phyloP scores from a whole-genome alignment of 2,329 filamentous ascomycete genomes.

The Endocalyx cinctus region DNA sequence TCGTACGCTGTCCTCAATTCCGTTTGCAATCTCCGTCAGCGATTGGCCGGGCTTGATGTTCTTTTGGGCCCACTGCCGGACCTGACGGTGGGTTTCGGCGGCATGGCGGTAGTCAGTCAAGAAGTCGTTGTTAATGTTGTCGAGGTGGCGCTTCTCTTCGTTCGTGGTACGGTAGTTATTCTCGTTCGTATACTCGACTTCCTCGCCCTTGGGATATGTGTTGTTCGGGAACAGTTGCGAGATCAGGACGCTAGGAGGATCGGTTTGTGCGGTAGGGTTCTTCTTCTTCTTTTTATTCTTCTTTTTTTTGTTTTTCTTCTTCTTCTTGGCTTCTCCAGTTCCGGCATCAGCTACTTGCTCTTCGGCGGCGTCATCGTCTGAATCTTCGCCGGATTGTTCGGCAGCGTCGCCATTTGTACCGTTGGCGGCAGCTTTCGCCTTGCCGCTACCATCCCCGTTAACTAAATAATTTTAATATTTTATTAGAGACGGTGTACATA shows the following conservation, averaged over 20 bases:
- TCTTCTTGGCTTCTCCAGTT: constrained; percentile 36
- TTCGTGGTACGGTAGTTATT: constrained; percentile 75
- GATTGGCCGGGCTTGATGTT: constrained; percentile 77
- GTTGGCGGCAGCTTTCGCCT: constrained; percentile 34
- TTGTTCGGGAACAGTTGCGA: constrained; percentile 69
- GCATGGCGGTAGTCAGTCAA: constrained; percentile 76
- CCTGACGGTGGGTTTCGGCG: constrained; percentile 85
- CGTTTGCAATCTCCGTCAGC: constrained; percentile 76
- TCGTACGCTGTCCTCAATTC: constrained; percentile 80
- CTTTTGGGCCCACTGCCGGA: constrained; percentile 77
- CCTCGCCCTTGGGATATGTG: constrained; percentile 72
- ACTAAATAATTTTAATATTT: constrained; percentile 27
- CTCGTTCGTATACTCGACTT: constrained; percentile 72
- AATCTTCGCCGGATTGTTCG: constrained; percentile 43
- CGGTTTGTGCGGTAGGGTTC: constrained; percentile 65
- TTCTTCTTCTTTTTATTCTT: constrained; percentile 68
- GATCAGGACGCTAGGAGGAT: constrained; percentile 69
- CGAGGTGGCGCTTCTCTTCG: constrained; percentile 79
- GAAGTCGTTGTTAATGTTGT: constrained; percentile 76
- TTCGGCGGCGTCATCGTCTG: constrained; percentile 50
- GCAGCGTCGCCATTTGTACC: constrained; percentile 34
- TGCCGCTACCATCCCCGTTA: constrained; percentile 33
- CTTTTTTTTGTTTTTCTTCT: constrained; percentile 84
- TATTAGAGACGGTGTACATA: no score
- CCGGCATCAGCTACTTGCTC: constrained; percentile 32